These are phyloP conservation scores for Lasiosphaeria miniovina DNA, from an alignment of 495 filamentous ascomycete genomes.

Conservation along the genomic window DNA sequence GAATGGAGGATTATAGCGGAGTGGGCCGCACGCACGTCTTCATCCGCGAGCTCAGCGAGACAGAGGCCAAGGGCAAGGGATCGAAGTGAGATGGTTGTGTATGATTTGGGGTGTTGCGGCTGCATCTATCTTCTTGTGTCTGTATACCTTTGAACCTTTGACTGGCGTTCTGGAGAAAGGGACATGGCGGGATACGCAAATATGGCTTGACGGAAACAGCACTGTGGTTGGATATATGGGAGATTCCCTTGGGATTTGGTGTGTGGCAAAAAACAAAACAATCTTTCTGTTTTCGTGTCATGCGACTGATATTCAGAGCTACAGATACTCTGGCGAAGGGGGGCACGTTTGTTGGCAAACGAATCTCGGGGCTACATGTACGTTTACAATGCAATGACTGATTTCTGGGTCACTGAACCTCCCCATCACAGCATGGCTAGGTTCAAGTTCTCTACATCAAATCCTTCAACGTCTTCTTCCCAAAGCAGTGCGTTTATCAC, in stretches of 20 bases:
- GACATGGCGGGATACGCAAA: background rate
- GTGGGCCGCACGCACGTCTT: slow-evolving; percentile 73
- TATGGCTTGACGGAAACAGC: background rate
- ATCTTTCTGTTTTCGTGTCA: too few species aligned
- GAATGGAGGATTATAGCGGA: slow-evolving; percentile 68
- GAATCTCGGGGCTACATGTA: too few species aligned
- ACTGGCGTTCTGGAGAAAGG: background rate
- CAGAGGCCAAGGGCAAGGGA: slow-evolving; percentile 87
- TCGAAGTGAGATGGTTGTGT: slow-evolving; percentile 36
- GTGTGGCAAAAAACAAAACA: background rate
- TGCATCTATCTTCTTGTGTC: background rate
- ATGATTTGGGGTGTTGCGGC: background rate
- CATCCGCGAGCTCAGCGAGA: slow-evolving; percentile 78
- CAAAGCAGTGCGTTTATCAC: too few species aligned
- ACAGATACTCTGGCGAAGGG: too few species aligned
- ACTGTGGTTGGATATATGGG: background rate
- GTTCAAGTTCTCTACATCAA: too few species aligned
- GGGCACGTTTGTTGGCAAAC: too few species aligned
- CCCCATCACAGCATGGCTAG: too few species aligned
- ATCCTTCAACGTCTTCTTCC: too few species aligned
- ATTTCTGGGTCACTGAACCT: too few species aligned
- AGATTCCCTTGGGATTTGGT: background rate
- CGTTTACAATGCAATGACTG: too few species aligned
- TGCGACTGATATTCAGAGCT: too few species aligned
- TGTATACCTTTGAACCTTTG: background rate